Base-by-base conservation (phyloP, 306 rosid genomes). In the Acacia confusa region DNA sequence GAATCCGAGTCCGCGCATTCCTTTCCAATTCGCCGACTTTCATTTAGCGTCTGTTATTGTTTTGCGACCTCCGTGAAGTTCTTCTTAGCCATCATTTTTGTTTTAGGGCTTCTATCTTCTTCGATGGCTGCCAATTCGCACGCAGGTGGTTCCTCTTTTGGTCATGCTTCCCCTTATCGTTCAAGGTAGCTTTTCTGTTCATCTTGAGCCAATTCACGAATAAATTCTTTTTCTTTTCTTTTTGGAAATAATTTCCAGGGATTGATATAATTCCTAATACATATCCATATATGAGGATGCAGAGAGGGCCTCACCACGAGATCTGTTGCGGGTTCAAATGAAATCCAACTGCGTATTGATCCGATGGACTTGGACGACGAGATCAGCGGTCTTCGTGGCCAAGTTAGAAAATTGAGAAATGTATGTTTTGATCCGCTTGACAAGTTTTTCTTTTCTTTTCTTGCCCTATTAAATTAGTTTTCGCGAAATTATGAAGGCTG, bases 331-430 rank as follows among this genome's bases (percentile, higher is more conserved):
- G 80, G 81, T 57, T 88, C 96, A 11, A 94, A 94, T 43, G 98
- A 94, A 91, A 94, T 94, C 72, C 98, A 94, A 84, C 84, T 94
- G 76, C 88, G 87, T 64, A 94, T 94, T 79, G 98, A 94, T 92
- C 97, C 97, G 48, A 74, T 94, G 90, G 97, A 92, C 63, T 79
- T 94, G 58, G 98, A 94, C 11, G 94, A 92, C n/a, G 93, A 91
- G 83, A 87, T 94, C 83, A 88, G 84, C 0, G 94, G 98, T 55
- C 97, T 94, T 81, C 94, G 84, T 70, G 40, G 86, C 87, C 97
- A 94, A 91, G 97, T 94, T 79, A 85, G 85, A 84, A 89, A 88
- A 78, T 80, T 94, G 84, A 94, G 82, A 91, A 79, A 91, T 70
- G 98, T 94, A 82, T 6, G 91, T 72, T 73, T 32, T 73, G 25